Conservation (phyloP, 2,329 filamentous ascomycete species). For the Pseudogymnoascus sp. region DNA sequence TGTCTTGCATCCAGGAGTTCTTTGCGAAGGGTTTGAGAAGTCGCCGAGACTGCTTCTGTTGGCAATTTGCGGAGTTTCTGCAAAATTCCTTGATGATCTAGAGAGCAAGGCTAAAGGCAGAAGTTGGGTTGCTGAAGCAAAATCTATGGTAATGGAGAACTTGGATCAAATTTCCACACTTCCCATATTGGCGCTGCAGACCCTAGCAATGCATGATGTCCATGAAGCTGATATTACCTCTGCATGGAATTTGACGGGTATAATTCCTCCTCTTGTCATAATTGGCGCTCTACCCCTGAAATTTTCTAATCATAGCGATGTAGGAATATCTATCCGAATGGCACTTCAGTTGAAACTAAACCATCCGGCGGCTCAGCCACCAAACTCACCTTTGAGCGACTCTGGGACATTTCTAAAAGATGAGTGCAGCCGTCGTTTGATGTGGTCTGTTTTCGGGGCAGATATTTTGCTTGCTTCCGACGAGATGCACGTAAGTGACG, state of each 20-base stretch:
- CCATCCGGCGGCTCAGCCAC: neutral
- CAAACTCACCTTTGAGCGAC: neutral
- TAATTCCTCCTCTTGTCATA: neutral
- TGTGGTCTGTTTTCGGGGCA: conserved; percentile 8
- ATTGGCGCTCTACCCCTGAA: neutral
- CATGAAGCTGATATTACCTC: conserved; percentile 9
- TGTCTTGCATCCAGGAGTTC: conserved; percentile 4
- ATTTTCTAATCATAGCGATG: neutral
- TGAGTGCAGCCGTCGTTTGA: conserved; percentile 7
- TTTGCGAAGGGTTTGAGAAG: conserved; percentile 6
- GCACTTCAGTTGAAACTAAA: conserved; percentile 9
- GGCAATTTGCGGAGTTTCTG: conserved; percentile 8
- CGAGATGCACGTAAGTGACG: conserved; percentile 8
- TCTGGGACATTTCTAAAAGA: conserved; percentile 6
- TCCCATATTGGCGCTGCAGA: neutral
- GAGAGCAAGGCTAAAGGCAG: neutral
- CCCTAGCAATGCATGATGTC: conserved; percentile 1
- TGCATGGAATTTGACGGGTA: conserved; percentile 10
- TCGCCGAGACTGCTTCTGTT: neutral
- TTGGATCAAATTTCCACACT: conserved; percentile 7
- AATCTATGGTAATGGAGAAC: neutral
- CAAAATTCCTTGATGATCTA: conserved; percentile 6
- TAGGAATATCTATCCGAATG: conserved; percentile 10
- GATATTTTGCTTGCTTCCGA: conserved; percentile 9
- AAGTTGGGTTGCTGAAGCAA: conserved; percentile 9